Evolutionary conservation across 495 filamentous ascomycete species (phyloP).

Genomic region (Saxispiralis lemnorum): DNA sequence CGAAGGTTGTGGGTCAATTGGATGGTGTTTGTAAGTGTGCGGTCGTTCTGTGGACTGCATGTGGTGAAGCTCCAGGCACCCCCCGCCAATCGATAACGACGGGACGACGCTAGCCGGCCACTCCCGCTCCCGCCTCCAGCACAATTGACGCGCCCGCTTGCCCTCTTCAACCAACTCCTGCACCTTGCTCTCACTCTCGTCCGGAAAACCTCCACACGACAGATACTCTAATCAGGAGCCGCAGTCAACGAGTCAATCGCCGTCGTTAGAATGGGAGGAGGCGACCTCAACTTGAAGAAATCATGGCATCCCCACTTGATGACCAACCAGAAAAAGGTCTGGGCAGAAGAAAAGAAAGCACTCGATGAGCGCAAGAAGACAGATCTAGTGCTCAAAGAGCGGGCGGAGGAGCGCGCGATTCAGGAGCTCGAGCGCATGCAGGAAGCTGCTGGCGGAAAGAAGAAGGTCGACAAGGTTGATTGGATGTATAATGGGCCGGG

Average conservation of each 20-base stretch:
- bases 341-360: slow-evolving; percentile 78
- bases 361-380: slow-evolving; percentile 86
- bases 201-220: neutral
- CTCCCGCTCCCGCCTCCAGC: no score
- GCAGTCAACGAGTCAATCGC: neutral
- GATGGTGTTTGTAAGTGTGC: no score
- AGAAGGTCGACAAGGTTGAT: slow-evolving; percentile 62
- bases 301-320: slow-evolving; percentile 81
- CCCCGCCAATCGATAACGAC: no score
- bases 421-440: slow-evolving; percentile 82
- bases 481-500: slow-evolving; percentile 95
- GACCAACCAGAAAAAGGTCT: slow-evolving; percentile 68
- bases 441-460: slow-evolving; percentile 69
- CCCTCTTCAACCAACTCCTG: neutral
- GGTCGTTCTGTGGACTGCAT: neutral
- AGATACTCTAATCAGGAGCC: neutral
- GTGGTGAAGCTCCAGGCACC: no score
- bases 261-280: slow-evolving; percentile 49
- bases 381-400: slow-evolving; percentile 72
- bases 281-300: slow-evolving; percentile 91
- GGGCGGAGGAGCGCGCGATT: slow-evolving; percentile 81
- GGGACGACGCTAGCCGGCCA: no score
- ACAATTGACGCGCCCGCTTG: neutral
- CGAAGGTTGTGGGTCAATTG: neutral
- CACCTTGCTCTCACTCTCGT: neutral